Conservation (phyloP, 1,139 yeast genomes). For the Geotrichum fermentans region DNA sequence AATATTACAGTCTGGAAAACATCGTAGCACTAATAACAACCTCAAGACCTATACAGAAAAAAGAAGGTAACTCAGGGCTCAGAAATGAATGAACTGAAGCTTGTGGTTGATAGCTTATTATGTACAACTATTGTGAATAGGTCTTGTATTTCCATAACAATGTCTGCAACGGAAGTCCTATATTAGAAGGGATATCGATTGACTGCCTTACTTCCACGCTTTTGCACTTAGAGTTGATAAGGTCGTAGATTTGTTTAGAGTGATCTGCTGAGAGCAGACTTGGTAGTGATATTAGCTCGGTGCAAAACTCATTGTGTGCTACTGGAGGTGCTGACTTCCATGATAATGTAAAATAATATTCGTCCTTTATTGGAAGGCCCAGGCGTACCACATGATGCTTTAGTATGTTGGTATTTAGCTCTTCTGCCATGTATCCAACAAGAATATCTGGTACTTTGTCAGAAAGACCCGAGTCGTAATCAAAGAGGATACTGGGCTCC, state of each 20-base stretch:
- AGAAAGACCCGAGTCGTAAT: neutral
- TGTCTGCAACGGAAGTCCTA: slow-evolving; percentile 11
- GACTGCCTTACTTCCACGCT: neutral
- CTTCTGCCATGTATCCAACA: neutral
- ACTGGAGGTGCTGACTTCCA: neutral
- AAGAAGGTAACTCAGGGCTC: neutral
- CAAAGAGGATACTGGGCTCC: neutral
- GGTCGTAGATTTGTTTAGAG: neutral
- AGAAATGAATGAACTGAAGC: no score
- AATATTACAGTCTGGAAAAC: neutral
- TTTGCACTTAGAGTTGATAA: neutral
- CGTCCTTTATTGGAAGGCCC: slow-evolving; percentile 3
- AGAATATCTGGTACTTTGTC: neutral
- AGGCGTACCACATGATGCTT: slow-evolving; percentile 11
- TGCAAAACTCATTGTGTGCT: neutral
- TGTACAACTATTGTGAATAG: slow-evolving; percentile 1
- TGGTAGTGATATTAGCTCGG: neutral
- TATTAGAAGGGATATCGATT: slow-evolving; percentile 7
- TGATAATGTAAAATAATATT: slow-evolving; percentile 9
- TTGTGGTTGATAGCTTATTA: no score
- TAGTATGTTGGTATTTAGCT: neutral
- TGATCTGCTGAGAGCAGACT: neutral
- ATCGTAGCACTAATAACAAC: neutral
- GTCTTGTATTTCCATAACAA: slow-evolving; percentile 12
- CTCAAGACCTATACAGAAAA: neutral